Percentiles rank a stretch among this genome's conserved stretches.
These are phyloP conservation scores for Colletotrichum sp. DNA, from an alignment of 2,329 filamentous ascomycete species.

Conservation along the genomic window DNA sequence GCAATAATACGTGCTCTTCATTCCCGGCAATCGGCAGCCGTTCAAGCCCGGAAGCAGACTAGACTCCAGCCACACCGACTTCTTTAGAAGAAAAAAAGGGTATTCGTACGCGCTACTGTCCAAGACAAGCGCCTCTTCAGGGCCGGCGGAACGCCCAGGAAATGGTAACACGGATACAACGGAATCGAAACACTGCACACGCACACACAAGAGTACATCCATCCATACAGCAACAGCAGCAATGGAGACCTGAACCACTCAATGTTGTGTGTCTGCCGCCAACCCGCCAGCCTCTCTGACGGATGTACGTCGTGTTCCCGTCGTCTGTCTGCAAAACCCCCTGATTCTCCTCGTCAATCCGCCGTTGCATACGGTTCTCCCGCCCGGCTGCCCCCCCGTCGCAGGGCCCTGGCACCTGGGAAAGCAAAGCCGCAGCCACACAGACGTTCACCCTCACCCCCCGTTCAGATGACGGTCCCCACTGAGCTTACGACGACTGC, in stretches of 20 bases:
- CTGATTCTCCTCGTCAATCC: neutral
- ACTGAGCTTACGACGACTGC: slow-evolving; percentile 21
- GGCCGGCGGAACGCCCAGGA: neutral
- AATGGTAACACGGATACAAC: slow-evolving; percentile 1
- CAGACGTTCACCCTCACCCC: neutral
- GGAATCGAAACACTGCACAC: slow-evolving; percentile 1
- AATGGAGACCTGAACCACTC: neutral
- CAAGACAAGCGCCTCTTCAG: neutral
- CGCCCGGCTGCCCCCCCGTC: neutral
- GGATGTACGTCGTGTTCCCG: neutral
- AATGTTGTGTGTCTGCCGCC: neutral
- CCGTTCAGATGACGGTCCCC: slow-evolving; percentile 17
- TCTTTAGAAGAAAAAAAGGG: neutral
- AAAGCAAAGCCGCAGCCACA: neutral
- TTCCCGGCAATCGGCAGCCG: neutral
- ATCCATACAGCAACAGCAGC: neutral
- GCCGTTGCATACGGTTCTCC: neutral
- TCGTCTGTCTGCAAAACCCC: slow-evolving; percentile 9
- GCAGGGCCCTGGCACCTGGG: neutral
- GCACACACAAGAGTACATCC: neutral
- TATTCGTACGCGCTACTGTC: neutral
- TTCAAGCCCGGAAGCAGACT: neutral
- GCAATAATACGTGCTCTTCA: neutral
- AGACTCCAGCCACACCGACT: neutral
- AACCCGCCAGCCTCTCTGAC: neutral